phyloP scores from a whole-genome alignment of 805 yeast genomes.

The Cyberlindnera veronae region DNA sequence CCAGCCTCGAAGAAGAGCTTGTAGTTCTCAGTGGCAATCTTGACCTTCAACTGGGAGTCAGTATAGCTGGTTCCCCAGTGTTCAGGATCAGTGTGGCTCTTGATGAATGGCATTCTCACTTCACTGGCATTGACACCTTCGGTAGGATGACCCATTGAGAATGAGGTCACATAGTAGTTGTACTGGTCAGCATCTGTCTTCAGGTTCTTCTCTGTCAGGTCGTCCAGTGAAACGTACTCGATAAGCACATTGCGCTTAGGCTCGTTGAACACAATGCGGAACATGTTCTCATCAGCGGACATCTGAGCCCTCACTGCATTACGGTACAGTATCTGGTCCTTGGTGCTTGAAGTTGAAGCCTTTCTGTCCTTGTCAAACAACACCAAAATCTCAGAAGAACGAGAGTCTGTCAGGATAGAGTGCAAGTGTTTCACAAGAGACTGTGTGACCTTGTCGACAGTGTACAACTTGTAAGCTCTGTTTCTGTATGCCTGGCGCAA shows the following conservation, averaged over 20 bases:
- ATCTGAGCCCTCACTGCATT: constrained; percentile 80
- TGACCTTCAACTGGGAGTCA: constrained; percentile 70
- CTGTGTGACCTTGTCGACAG: constrained; percentile 89
- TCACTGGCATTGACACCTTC: constrained; percentile 86
- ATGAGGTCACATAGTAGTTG: constrained; percentile 91
- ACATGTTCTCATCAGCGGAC: constrained; percentile 88
- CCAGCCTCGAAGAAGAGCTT: constrained; percentile 75
- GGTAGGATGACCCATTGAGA: constrained; percentile 92
- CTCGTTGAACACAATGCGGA: constrained; percentile 73
- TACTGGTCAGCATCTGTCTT: constrained; percentile 74
- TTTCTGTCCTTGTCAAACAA: constrained; percentile 81
- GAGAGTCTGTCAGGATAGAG: constrained; percentile 71
- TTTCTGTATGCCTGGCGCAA: constrained; percentile 93
- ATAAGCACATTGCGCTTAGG: constrained; percentile 52
- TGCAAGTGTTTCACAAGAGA: constrained; percentile 84
- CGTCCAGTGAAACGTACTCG: constrained; percentile 85
- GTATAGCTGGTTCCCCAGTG: too few relatives aligned
- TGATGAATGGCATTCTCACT: constrained; percentile 76
- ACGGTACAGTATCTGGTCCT: constrained; percentile 86
- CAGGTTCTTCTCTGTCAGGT: constrained; percentile 74
- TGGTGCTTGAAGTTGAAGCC: constrained; percentile 62
- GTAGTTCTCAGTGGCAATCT: constrained; percentile 74
- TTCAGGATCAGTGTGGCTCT: constrained; percentile 39
- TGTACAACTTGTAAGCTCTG: constrained; percentile 87
- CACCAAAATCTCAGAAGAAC: constrained; percentile 74